Conservation (phyloP, 2,329 filamentous ascomycete species). For the Microcyclosporella mali region DNA sequence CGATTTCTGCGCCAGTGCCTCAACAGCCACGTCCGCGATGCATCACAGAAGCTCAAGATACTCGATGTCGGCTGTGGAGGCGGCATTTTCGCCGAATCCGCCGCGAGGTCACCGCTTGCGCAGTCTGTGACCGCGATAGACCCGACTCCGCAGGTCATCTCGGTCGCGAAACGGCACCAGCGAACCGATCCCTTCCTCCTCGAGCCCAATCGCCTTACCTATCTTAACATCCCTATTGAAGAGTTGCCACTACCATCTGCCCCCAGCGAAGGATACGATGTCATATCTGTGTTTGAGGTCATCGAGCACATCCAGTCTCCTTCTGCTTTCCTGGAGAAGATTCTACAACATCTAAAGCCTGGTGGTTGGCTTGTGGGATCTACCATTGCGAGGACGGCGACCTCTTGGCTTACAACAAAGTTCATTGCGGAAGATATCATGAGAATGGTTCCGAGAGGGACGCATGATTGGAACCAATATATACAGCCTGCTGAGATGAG, state of each 20-base stretch:
- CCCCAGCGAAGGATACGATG: constrained; percentile 55
- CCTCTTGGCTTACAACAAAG: constrained; percentile 88
- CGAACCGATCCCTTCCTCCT: constrained; percentile 63
- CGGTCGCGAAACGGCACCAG: constrained; percentile 70
- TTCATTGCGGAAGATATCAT: constrained; percentile 82
- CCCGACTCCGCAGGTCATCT: constrained; percentile 66
- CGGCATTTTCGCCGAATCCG: constrained; percentile 89
- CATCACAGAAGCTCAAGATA: constrained; percentile 52
- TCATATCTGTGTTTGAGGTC: constrained; percentile 88
- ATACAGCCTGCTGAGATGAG: constrained; percentile 76
- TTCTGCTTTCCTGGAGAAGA: constrained; percentile 63
- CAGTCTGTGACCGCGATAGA: constrained; percentile 68
- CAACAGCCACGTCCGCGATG: constrained; percentile 42
- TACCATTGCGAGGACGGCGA: constrained; percentile 85
- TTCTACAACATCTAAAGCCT: constrained; percentile 71
- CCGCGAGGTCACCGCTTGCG: constrained; percentile 62
- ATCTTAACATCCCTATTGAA: constrained; percentile 74
- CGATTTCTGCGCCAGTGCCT: constrained; percentile 74
- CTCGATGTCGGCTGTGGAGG: constrained; percentile 94
- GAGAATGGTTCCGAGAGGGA: constrained; percentile 82
- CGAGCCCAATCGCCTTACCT: constrained; percentile 52
- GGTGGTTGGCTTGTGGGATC: constrained; percentile 90
- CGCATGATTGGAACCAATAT: constrained; percentile 95
- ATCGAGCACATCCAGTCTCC: constrained; percentile 84
- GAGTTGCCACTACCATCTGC: constrained; percentile 39